These are phyloP conservation scores for Adansonia rubrostipa DNA, from an alignment of 441 rosid species.

Conservation along the genomic window DNA sequence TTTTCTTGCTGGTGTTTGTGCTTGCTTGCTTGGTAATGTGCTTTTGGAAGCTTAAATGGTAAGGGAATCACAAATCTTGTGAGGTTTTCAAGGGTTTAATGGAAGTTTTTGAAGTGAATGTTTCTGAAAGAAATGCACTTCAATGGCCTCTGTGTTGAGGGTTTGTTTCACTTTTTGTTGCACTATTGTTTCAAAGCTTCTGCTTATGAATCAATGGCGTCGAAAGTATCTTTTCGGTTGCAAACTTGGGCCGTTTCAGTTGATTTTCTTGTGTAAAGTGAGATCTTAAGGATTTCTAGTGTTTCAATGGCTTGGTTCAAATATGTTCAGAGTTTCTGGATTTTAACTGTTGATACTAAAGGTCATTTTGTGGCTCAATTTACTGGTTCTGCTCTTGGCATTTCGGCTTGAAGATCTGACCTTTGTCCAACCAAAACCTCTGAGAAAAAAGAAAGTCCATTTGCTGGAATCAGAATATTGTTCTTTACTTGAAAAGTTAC, in stretches of 20 bases:
- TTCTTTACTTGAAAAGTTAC: background rate
- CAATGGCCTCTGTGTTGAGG: background rate
- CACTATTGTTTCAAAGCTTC: background rate
- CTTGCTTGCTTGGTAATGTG: background rate
- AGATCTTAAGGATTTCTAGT: slow-evolving; percentile 30
- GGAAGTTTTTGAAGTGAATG: background rate
- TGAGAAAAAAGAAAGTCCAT: background rate
- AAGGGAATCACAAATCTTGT: background rate
- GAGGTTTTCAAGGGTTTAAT: background rate
- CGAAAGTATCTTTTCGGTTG: background rate
- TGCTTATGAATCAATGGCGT: background rate
- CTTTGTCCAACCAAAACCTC: background rate
- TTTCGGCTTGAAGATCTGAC: slow-evolving; percentile 23
- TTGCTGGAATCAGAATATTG: slow-evolving; percentile 15
- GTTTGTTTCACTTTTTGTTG: background rate
- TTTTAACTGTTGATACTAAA: background rate
- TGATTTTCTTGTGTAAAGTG: slow-evolving; percentile 12
- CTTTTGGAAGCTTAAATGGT: background rate
- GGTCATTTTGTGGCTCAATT: background rate
- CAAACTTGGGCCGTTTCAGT: background rate
- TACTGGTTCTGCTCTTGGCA: slow-evolving; percentile 18
- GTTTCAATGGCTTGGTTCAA: slow-evolving; percentile 1
- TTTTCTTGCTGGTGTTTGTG: background rate
- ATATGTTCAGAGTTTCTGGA: background rate
- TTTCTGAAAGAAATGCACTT: background rate